Conservation (phyloP, 495 filamentous ascomycete genomes). For the Tetracladium setigerum region DNA sequence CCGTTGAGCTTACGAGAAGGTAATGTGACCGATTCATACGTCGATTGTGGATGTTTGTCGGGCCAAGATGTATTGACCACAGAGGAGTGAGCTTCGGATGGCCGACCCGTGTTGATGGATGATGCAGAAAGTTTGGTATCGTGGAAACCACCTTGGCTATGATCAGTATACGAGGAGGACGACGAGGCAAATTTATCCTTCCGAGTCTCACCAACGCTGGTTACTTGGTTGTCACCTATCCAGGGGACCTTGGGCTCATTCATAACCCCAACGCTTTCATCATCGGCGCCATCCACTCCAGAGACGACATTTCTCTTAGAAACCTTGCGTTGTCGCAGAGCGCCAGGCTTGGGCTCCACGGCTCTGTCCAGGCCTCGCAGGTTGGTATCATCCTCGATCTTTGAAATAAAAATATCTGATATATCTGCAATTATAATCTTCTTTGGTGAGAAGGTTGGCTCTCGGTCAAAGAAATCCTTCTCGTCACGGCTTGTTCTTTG, state of each 20-base stretch:
- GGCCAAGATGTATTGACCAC: too few species aligned
- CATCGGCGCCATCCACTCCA: conserved; percentile 13
- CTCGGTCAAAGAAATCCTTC: conserved; percentile 13
- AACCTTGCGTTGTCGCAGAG: background rate
- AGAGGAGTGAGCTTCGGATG: too few species aligned
- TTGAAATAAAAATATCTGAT: background rate
- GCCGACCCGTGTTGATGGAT: background rate
- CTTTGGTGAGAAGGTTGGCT: background rate
- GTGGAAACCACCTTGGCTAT: conserved; percentile 14
- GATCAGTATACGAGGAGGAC: conserved; percentile 17
- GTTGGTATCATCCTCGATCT: background rate
- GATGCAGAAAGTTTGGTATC: background rate
- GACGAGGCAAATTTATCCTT: background rate
- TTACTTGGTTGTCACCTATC: background rate
- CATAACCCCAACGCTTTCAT: background rate
- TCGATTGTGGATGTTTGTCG: too few species aligned
- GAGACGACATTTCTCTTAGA: background rate
- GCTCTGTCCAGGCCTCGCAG: too few species aligned
- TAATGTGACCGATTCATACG: too few species aligned
- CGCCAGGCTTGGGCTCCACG: background rate
- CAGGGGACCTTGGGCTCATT: background rate
- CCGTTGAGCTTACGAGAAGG: too few species aligned
- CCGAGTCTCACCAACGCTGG: background rate
- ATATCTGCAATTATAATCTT: too few species aligned
- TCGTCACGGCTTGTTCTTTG: conserved; percentile 18